phyloP scores from a whole-genome alignment of 176 grass and related monocot genomes.

The Hordeum vulgare region MorexV3_pseudomolecules_assembly NC_058523.1:81440983-81441482 shows the following conservation, averaged over 20 bases:
- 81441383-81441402: not conserved
- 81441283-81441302: not conserved
- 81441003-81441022: not conserved
- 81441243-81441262: not conserved
- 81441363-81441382: not conserved
- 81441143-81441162: not conserved
- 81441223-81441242: not conserved
- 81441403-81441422: no score
- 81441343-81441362: not conserved
- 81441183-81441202: not conserved
- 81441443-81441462: not conserved
- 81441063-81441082: not conserved
- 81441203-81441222: not conserved
- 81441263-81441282: not conserved
- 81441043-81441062: not conserved
- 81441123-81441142: not conserved
- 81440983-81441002: slow-evolving; percentile 22
- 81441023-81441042: not conserved
- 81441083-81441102: slow-evolving; percentile 15
- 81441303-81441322: not conserved
- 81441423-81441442: not conserved
- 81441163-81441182: not conserved
- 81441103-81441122: slow-evolving; percentile 16
- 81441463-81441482: not conserved
- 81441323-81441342: not conserved